phyloP scores from a whole-genome alignment of 129 eudicot genomes.

The Silybum marianum region DNA sequence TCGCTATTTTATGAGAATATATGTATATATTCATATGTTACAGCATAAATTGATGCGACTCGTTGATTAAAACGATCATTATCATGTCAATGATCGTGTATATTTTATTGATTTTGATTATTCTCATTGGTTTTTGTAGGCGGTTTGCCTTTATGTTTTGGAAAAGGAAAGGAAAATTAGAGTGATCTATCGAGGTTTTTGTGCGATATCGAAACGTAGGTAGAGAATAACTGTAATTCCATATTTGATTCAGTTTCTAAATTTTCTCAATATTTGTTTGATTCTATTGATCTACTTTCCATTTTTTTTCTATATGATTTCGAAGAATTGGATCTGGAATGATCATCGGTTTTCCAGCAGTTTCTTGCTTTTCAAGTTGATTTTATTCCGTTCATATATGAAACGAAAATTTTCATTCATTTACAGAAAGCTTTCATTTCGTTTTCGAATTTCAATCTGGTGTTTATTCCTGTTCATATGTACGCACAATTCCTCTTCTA shows the following conservation, averaged over 20 bases:
- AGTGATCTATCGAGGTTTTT: conserved; percentile 6
- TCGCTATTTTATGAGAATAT: background rate
- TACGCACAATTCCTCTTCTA: conserved; percentile 7
- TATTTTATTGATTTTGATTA: background rate
- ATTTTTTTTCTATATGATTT: background rate
- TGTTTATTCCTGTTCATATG: conserved; percentile 5
- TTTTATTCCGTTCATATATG: background rate
- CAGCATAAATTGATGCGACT: background rate
- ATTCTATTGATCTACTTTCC: conserved; percentile 27
- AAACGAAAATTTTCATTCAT: background rate
- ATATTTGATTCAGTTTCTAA: background rate
- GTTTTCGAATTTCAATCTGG: conserved; percentile 2
- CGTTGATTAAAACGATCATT: background rate
- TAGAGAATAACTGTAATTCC: background rate
- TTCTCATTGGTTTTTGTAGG: background rate
- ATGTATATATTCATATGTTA: background rate
- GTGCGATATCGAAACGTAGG: conserved; percentile 1
- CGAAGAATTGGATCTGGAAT: conserved; percentile 19
- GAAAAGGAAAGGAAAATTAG: conserved; percentile 1
- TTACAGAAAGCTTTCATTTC: background rate
- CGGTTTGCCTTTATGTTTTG: background rate
- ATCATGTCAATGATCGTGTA: conserved; percentile 6
- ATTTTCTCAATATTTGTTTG: background rate
- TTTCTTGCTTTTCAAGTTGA: background rate
- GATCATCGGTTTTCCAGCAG: conserved; percentile 2